These are phyloP conservation scores for Candida xiaguanensis DNA, from an alignment of 805 yeast species.

Conservation along the genomic window DNA sequence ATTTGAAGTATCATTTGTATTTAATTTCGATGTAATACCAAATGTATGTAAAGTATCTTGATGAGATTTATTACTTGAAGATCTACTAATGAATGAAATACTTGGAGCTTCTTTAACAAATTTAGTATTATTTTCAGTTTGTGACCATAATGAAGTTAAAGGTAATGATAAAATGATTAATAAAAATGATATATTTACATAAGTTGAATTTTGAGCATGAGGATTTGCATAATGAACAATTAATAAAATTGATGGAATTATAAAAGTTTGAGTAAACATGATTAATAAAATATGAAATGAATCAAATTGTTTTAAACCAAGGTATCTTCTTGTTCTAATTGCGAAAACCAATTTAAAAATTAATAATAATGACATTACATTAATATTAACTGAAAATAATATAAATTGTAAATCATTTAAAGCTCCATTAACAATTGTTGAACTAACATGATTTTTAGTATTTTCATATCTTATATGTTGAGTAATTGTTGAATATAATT, in stretches of 20 bases:
- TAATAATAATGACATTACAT: slow-evolving; percentile 57
- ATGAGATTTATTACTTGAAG: slow-evolving; percentile 3
- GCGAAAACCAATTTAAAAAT: slow-evolving; percentile 65
- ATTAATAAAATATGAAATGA: slow-evolving; percentile 76
- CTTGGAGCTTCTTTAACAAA: slow-evolving; percentile 8
- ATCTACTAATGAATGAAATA: slow-evolving; percentile 7
- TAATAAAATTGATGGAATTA: slow-evolving; percentile 70
- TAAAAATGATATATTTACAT: slow-evolving; percentile 51
- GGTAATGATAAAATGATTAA: slow-evolving; percentile 74
- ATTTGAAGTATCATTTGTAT: background rate
- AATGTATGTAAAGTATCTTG: slow-evolving; percentile 4
- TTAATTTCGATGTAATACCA: slow-evolving; percentile 3
- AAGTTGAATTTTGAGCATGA: slow-evolving; percentile 33
- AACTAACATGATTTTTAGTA: slow-evolving; percentile 26
- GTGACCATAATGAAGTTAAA: slow-evolving; percentile 85
- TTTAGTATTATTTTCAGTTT: slow-evolving; percentile 49
- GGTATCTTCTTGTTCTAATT: slow-evolving; percentile 61
- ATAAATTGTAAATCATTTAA: slow-evolving; percentile 56
- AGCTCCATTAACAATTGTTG: slow-evolving; percentile 9
- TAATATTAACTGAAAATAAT: slow-evolving; percentile 66
- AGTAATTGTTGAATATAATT: slow-evolving; percentile 47
- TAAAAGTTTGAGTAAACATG: slow-evolving; percentile 77
- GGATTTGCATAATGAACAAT: slow-evolving; percentile 34
- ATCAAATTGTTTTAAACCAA: slow-evolving; percentile 82
- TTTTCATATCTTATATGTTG: slow-evolving; percentile 21